Conservation (phyloP, 2,329 filamentous ascomycete genomes). For the Ophiostoma montium region DNA sequence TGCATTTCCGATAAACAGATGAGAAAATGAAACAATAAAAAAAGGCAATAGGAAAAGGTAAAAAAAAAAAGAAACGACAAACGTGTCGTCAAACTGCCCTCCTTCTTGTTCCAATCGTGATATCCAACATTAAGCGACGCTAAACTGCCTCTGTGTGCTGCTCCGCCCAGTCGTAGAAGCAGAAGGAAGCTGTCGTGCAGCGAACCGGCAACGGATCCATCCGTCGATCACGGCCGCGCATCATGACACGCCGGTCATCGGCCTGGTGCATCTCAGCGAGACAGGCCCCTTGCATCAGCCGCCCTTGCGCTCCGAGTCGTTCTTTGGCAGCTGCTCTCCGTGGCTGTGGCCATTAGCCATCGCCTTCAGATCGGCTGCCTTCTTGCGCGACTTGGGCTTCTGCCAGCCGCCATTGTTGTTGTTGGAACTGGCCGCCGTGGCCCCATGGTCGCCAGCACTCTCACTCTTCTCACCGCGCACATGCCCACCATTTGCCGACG, state of each 20-base stretch:
- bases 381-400: constrained; percentile 42
- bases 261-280: background rate
- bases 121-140: background rate
- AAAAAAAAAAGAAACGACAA: too few relatives aligned
- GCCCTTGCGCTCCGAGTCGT: constrained; percentile 48
- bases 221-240: background rate
- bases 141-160: background rate
- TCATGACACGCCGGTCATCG: background rate
- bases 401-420: constrained; percentile 34
- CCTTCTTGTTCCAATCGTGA: background rate
- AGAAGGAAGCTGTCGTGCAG: background rate
- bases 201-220: background rate
- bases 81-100: too few relatives aligned
- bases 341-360: constrained; percentile 25
- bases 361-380: constrained; percentile 34
- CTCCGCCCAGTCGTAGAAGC: background rate
- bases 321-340: constrained; percentile 41
- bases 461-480: constrained; percentile 2
- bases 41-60: background rate
- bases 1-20: background rate
- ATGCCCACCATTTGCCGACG: constrained; percentile 18
- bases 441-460: background rate
- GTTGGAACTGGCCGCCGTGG: constrained; percentile 4
- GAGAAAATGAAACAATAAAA: background rate
- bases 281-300: constrained; percentile 28